Evolutionary conservation across 352 stramenopile genomes (phyloP), one percentile per base, ranked within the genome.

Genomic region (Blastocystis sp.): DNA sequence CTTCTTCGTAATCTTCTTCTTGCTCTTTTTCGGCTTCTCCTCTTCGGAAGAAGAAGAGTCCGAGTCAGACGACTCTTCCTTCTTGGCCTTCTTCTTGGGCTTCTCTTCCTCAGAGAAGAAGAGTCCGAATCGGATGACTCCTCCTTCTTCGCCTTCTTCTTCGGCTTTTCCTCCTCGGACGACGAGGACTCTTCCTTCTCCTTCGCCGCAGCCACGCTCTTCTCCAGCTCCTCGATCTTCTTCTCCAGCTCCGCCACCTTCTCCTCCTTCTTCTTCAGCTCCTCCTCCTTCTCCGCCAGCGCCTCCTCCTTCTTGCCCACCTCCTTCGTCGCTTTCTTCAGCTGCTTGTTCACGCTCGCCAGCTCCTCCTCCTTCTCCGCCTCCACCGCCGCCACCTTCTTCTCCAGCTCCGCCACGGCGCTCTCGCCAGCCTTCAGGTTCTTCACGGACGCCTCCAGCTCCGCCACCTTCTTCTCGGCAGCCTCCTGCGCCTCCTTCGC

Each of bases 1-100:
- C 45, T 77, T 77, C 41, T 84, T 84, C 17, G 43, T 74, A 5
- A 59, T 21, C 60, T 84, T 84, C 53, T 84, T 84, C 60, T 84
- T 21, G 28, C 66, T 84, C 53, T 84, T 84, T 40, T 84, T 66
- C 11, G 74, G 74, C 40, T 84, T 84, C 56, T 84, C 38, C 48
- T 79, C 69, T 34, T 79, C 48, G 7, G 59, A 65, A 11, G 21
- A 41, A 0, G 14, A 40, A 2, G n/a, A 28, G 5, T 84, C 74
- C 23, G 53, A 62, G 56, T 69, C 41, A 34, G 66, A 77, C 41
- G 66, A 77, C 19, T 56, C 60, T 64, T 67, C 60, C 60, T 70
- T 66, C 60, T 84, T 64, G 53, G 45, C 52, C 45, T 70, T 28
- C 53, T 84, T 84, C 60, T 84, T 66, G 5, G 74, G 74, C 40